Conservation (phyloP, 177 flowering plant species). For the Vitis hybrid region DNA sequence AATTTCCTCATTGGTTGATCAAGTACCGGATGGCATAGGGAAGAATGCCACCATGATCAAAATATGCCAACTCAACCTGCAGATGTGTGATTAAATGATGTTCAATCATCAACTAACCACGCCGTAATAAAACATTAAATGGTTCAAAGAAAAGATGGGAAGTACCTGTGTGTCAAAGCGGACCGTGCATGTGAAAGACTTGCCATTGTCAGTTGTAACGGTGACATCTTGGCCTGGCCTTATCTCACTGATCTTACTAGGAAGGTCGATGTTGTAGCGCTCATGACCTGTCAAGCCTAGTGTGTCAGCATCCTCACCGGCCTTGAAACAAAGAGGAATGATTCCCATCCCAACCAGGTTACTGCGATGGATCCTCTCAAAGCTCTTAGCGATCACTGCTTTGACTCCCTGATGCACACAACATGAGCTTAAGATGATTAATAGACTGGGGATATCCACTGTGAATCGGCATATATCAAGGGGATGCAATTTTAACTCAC, state of each 20-base stretch:
- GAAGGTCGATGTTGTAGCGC: constrained; percentile 61
- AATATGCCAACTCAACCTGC: constrained; percentile 73
- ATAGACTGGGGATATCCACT: background rate
- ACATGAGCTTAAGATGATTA: background rate
- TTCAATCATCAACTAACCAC: too few relatives aligned
- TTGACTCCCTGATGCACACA: constrained; percentile 52
- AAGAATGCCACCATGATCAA: constrained; percentile 70
- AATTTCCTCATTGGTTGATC: constrained; percentile 23
- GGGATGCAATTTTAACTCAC: constrained; percentile 26
- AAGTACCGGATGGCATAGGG: constrained; percentile 57
- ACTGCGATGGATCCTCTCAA: constrained; percentile 73
- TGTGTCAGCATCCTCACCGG: constrained; percentile 71
- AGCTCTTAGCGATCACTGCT: constrained; percentile 74
- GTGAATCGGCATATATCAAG: background rate
- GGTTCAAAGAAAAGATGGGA: background rate
- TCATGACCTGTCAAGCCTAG: constrained; percentile 63
- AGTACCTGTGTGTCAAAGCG: constrained; percentile 76
- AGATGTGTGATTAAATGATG: background rate
- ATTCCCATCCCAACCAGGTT: constrained; percentile 75
- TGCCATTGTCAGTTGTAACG: constrained; percentile 57
- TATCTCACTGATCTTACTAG: constrained; percentile 42
- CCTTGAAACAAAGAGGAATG: constrained; percentile 67
- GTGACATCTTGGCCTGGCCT: constrained; percentile 68
- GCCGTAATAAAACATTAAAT: background rate
- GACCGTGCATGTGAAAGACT: constrained; percentile 57